Conservation (phyloP, 2,329 filamentous ascomycete genomes). For the Cladophialophora carrionii region DNA sequence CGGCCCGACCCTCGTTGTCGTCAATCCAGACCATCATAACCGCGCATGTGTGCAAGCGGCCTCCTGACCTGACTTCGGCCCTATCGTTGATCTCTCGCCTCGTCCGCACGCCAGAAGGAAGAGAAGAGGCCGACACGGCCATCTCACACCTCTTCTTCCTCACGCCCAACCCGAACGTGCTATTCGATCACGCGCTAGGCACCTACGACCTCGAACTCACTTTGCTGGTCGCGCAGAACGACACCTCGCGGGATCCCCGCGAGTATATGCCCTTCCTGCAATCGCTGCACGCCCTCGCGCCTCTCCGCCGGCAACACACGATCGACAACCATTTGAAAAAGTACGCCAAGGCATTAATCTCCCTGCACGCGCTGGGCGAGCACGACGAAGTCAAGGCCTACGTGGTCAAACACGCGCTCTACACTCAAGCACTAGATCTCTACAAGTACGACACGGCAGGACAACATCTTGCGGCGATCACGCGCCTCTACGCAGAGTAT, state of each 20-base stretch:
- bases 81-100: slow-evolving; percentile 77
- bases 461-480: slow-evolving; percentile 69
- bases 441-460: slow-evolving; percentile 75
- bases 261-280: slow-evolving; percentile 97
- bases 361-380: slow-evolving; percentile 71
- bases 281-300: slow-evolving; percentile 73
- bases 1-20: slow-evolving; percentile 60
- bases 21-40: slow-evolving; percentile 91
- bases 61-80: slow-evolving; percentile 85
- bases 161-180: slow-evolving; percentile 78
- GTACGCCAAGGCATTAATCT: slow-evolving; percentile 72
- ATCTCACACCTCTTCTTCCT: slow-evolving; percentile 98
- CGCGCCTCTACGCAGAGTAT: slow-evolving; percentile 75
- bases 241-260: slow-evolving; percentile 85
- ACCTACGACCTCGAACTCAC: slow-evolving; percentile 90
- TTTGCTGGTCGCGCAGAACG: slow-evolving; percentile 85
- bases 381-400: slow-evolving; percentile 82
- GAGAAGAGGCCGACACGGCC: slow-evolving; percentile 78
- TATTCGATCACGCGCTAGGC: slow-evolving; percentile 88
- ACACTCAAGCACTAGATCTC: slow-evolving; percentile 73
- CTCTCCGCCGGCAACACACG: slow-evolving; percentile 72
- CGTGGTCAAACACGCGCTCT: slow-evolving; percentile 76
- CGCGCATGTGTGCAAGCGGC: slow-evolving; percentile 88
- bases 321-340: slow-evolving; percentile 88
- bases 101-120: slow-evolving; percentile 44